Evolutionary conservation across 2,329 filamentous ascomycete genomes (phyloP).

Genomic region (Zymoseptoria tritici): DNA sequence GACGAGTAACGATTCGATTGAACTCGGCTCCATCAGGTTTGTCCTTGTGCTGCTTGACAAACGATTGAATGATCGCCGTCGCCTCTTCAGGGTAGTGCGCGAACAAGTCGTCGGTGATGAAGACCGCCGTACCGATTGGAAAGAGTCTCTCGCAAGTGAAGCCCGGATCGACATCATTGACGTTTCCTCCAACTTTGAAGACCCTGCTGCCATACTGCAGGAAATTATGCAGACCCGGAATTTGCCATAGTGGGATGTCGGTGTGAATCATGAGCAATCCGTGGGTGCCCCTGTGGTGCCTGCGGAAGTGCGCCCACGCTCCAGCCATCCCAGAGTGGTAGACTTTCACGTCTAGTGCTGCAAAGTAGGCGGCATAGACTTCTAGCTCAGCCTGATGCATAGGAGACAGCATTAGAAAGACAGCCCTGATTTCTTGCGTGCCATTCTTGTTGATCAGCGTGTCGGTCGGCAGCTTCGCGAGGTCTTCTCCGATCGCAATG

Average conservation of each 20-base stretch:
- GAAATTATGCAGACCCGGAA: conserved; percentile 29
- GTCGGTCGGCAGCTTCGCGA: conserved; percentile 6
- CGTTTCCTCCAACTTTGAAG: conserved; percentile 28
- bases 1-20: conserved; percentile 23
- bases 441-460: conserved; percentile 4
- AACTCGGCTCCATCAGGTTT: conserved; percentile 19
- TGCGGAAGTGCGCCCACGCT: conserved; percentile 23
- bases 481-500: conserved; percentile 3
- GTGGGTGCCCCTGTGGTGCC: background rate
- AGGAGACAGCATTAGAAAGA: conserved; percentile 25
- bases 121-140: conserved; percentile 33
- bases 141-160: conserved; percentile 29
- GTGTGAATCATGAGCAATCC: conserved; percentile 25
- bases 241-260: conserved; percentile 27
- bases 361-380: conserved; percentile 16
- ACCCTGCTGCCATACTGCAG: conserved; percentile 22
- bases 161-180: conserved; percentile 17
- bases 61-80: conserved; percentile 30
- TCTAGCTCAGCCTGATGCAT: conserved; percentile 14
- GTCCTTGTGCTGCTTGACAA: conserved; percentile 26
- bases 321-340: conserved; percentile 18
- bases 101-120: conserved; percentile 40
- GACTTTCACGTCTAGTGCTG: conserved; percentile 16
- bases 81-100: conserved; percentile 32
- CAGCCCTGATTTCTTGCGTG: conserved; percentile 6